Base-by-base conservation (phyloP, 345 rosid species). In the Gossypium ekmanianum region DNA sequence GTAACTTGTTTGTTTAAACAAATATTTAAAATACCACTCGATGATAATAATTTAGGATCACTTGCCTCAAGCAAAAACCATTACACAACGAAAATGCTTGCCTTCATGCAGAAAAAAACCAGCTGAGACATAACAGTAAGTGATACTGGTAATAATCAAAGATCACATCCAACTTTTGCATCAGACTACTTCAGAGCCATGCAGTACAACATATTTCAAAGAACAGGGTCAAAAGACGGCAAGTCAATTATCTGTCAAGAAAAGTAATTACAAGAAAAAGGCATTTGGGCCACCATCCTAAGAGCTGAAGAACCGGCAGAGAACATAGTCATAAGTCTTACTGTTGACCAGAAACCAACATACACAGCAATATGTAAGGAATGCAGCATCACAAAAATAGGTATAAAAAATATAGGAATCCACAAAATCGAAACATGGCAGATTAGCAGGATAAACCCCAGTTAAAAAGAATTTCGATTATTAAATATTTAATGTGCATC, bases 401-500 rank as follows among this genome's bases (percentile, higher is more conserved):
- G 24, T 61, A 22, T 2, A 29, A 45, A 44, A 62, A 74, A 47
- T 47, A 14, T 7, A 17, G 27, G 9, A 41, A 47, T 26, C 68
- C 20, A 43, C 11, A 39, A 22, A 59, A 59, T 24, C 11, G 61
- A 78, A 73, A 29, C 73, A 65, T 57, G 75, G 69, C 51, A 67
- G n/a, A 64, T 73, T 69, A 72, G 45, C 61, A 74, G 80, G 82
- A 73, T 66, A 78, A 81, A 72, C 47, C 81, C 80, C 64, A 71
- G 63, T 57, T 66, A 55, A 79, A 76, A 80, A 73, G 67, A 83
- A 34, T 75, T 90, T 78, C 75, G 70, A 82, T 85, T 84, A 80
- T 75, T 83, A 74, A 79, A 72, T 79, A 83, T 80, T 82, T 69
- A 86, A 76, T 84, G 88, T 87, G 96, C 78, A 85, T 86, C 82